Conservation (phyloP, 441 rosid genomes). For the Theobroma grandiflorum region DNA sequence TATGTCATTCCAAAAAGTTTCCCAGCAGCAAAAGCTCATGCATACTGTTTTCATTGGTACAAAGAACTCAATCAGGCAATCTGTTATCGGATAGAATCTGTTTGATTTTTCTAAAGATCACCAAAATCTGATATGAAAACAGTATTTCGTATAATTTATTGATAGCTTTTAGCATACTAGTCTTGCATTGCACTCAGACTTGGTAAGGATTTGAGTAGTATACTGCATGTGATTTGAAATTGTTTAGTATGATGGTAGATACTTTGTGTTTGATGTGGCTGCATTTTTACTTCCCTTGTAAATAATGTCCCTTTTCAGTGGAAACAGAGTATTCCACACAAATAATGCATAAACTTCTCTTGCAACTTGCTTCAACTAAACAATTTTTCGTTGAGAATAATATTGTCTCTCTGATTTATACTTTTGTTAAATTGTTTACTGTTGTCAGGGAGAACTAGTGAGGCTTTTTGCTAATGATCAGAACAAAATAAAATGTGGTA, state of each 20-base stretch:
- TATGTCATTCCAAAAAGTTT: constrained; percentile 1
- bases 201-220: constrained; percentile 17
- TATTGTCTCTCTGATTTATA: constrained; percentile 31
- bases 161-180: neutral
- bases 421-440: constrained; percentile 20
- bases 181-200: neutral
- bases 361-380: constrained; percentile 3
- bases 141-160: neutral
- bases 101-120: neutral
- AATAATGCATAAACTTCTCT: neutral
- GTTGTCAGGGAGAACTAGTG: constrained; percentile 83
- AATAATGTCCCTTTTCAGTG: neutral
- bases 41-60: neutral
- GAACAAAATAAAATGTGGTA: constrained; percentile 90
- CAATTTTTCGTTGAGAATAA: constrained; percentile 11
- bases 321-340: too few species aligned
- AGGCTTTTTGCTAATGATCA: constrained; percentile 84
- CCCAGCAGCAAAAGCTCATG: neutral
- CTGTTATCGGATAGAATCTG: neutral
- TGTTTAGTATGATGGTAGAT: neutral
- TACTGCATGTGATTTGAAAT: neutral
- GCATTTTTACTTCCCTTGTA: too few species aligned
- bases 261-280: neutral
- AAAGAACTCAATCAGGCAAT: neutral
- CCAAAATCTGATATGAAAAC: neutral